Evolutionary conservation across 257 asterid species (phyloP).

Genomic region (Solanum appendiculatum): DNA sequence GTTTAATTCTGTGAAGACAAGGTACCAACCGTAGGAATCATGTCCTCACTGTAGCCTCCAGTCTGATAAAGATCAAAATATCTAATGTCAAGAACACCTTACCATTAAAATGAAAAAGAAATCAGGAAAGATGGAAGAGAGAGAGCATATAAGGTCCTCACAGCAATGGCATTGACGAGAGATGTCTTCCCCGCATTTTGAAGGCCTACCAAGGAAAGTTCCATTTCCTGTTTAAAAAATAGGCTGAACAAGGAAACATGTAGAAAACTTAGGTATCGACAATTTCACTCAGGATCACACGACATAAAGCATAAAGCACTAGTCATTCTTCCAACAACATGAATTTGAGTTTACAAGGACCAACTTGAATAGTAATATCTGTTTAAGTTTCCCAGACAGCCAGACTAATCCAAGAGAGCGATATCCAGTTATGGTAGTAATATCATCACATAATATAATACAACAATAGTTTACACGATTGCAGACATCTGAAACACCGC

Average conservation of each 20-base stretch:
- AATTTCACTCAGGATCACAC: not conserved
- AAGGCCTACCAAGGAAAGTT: conserved; percentile 83
- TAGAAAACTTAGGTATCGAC: not conserved
- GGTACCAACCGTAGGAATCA: conserved; percentile 89
- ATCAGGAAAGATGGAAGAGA: not conserved
- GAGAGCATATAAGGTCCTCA: conserved; percentile 22
- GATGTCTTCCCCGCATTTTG: conserved; percentile 94
- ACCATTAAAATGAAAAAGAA: not conserved
- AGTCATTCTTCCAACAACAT: not conserved
- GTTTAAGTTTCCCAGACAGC: not conserved
- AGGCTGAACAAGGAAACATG: conserved; percentile 32
- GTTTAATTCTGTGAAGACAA: not conserved
- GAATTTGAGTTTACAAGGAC: not conserved
- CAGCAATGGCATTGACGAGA: conserved; percentile 82
- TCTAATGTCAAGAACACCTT: not conserved
- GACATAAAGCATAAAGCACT: not conserved
- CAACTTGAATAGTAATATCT: not conserved
- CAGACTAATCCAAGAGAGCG: not conserved
- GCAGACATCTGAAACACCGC: not conserved
- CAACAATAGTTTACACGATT: not conserved
- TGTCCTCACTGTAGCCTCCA: conserved; percentile 90
- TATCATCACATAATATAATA: not conserved
- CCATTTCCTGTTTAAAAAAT: conserved; percentile 97
- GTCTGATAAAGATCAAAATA: conserved; percentile 43
- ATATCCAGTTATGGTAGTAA: not conserved